Conservation (phyloP, 495 filamentous ascomycete genomes). For the Penicillium lagena region DNA sequence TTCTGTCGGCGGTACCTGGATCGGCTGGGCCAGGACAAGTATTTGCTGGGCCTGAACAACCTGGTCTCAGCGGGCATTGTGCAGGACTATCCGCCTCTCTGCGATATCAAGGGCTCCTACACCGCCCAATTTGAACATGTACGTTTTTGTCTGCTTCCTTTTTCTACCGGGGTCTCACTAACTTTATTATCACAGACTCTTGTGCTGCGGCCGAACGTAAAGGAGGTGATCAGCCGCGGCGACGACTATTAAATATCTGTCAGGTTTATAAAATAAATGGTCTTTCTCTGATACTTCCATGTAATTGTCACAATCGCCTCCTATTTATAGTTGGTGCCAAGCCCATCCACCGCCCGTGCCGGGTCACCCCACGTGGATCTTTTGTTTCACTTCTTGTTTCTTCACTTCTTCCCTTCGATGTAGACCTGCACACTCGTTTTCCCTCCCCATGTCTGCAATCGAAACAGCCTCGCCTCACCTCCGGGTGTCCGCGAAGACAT, state of each 20-base stretch:
- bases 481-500: conserved; percentile 29
- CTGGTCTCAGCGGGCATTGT: conserved; percentile 79
- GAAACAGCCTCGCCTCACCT: conserved; percentile 32
- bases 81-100: conserved; percentile 81
- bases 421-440: conserved; percentile 4
- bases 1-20: conserved; percentile 85
- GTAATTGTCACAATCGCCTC: no score
- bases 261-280: no score
- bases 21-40: conserved; percentile 80
- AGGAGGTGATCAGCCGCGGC: conserved; percentile 89
- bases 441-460: conserved; percentile 13
- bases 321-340: not conserved
- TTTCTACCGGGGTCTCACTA: conserved; percentile 7
- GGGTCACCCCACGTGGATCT: conserved; percentile 38
- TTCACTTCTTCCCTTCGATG: conserved; percentile 7
- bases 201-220: conserved; percentile 76
- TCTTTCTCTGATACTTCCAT: no score
- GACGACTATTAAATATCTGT: conserved; percentile 65
- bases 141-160: conserved; percentile 28
- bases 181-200: conserved; percentile 59
- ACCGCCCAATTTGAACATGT: conserved; percentile 95
- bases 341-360: conserved; percentile 11
- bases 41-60: conserved; percentile 83
- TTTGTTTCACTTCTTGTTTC: conserved; percentile 14
- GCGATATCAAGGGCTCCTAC: conserved; percentile 91